phyloP scores from a whole-genome alignment of 2,329 filamentous ascomycete genomes.

The Penicillium sp. region DNA sequence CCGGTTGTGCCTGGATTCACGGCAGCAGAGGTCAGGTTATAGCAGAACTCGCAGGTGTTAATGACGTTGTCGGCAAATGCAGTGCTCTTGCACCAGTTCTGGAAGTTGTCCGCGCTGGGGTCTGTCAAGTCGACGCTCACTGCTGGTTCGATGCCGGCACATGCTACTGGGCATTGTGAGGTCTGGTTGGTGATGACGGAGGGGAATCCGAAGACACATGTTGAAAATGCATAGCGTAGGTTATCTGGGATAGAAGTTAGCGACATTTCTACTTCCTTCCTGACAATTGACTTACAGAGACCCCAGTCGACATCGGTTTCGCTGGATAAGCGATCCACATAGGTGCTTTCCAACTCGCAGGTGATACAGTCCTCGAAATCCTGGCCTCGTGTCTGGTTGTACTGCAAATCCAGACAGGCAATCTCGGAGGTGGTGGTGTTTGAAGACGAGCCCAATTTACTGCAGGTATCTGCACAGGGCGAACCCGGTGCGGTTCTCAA shows the following conservation, averaged over 20 bases:
- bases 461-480: slow-evolving; percentile 36
- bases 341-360: slow-evolving; percentile 41
- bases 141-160: slow-evolving; percentile 31
- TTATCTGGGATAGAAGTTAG: slow-evolving; percentile 34
- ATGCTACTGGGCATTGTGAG: slow-evolving; percentile 43
- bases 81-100: slow-evolving; percentile 36
- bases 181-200: slow-evolving; percentile 35
- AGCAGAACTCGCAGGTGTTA: slow-evolving; percentile 42
- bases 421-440: slow-evolving; percentile 42
- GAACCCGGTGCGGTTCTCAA: slow-evolving; percentile 35
- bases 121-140: slow-evolving; percentile 29
- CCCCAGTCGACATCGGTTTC: slow-evolving; percentile 45
- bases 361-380: slow-evolving; percentile 40
- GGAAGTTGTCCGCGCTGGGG: slow-evolving; percentile 28
- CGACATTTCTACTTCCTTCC: background rate
- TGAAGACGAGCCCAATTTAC: slow-evolving; percentile 17
- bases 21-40: slow-evolving; percentile 33
- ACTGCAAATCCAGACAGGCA: slow-evolving; percentile 39
- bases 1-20: slow-evolving; percentile 22
- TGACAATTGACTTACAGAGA: slow-evolving; percentile 36
- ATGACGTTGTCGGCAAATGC: slow-evolving; percentile 41
- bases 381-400: slow-evolving; percentile 31
- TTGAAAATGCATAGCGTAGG: slow-evolving; percentile 42
- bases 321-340: slow-evolving; percentile 28
- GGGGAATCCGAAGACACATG: slow-evolving; percentile 43